Base-by-base conservation (phyloP, 192 early-diverging fungal species). In the Dispira simplex region DNA sequence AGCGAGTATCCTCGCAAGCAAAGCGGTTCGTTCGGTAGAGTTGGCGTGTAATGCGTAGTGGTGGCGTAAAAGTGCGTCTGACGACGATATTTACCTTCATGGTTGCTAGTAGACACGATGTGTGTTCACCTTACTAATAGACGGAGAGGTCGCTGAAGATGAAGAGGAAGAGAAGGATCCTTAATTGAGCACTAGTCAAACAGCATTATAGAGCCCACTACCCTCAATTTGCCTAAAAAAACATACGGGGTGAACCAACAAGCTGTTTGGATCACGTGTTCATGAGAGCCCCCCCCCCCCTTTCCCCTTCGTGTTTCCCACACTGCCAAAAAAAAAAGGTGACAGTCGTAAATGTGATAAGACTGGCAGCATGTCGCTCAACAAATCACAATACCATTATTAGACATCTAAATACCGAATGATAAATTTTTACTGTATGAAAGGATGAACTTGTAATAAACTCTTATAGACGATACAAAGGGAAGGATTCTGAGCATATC, bases 151-250 rank as follows among this genome's bases (percentile, higher is more conserved):
- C 48, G 48, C 21, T 51, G 48, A 51, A 51, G 48, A 51, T 51
- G 48, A 51, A 51, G 21, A 51, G 48, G 48, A 51, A 51, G 48
- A 51, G 48, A 51, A 23, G 48, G 48, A 51, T 51, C 48, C 48
- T 23, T 51, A 23, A 20, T 23, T 51, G 21, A 16, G 48, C 18
- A 23, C 48, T 20, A 9, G 16, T 1, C 21, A 1, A 23, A 20
- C 18, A 23, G 48, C 18, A 16, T 23, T 51, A 23, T 51, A 23
- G 48, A 20, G 48, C 48, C 9, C 3, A 9, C 21, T 16, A 23
- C 9, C 48, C 48, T 51, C 48, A 51, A 8, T 9, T 4, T 23
- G 9, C 3, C 9, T 9, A 9, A 51, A 51, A 51, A 51, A 51
- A 23, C 21, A 51, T 39, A 1, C 1, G 6, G 32, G 1, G 32